Percentiles rank a stretch among this genome's conserved stretches.
These are phyloP conservation scores for Cicer cuneatum DNA, from an alignment of 306 rosid species.

Conservation along the genomic window DNA sequence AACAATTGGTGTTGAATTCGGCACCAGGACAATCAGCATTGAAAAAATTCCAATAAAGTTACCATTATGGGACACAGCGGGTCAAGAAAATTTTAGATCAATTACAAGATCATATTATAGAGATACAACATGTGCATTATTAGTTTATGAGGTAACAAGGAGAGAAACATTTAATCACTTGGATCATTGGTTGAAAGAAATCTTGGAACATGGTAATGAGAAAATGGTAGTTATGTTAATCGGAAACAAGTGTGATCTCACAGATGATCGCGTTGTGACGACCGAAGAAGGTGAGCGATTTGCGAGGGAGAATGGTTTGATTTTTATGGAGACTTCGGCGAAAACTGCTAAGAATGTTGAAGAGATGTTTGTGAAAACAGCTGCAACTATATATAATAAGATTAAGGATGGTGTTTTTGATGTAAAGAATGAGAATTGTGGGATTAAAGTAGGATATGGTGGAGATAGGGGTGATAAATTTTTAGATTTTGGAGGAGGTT, in stretches of 20 bases:
- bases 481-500: conserved; percentile 70
- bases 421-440: conserved; percentile 92
- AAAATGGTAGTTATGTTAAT: conserved; percentile 93
- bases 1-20: conserved; percentile 95
- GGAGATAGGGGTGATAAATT: conserved; percentile 79
- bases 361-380: conserved; percentile 96
- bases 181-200: conserved; percentile 98
- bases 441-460: conserved; percentile 90
- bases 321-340: conserved; percentile 97
- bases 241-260: conserved; percentile 92
- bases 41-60: conserved; percentile 86
- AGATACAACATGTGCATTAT: conserved; percentile 96
- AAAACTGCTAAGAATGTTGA: conserved; percentile 91
- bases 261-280: conserved; percentile 90
- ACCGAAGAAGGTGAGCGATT: conserved; percentile 97
- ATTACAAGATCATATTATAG: conserved; percentile 91
- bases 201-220: conserved; percentile 90
- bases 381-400: conserved; percentile 85
- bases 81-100: conserved; percentile 95
- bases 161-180: conserved; percentile 95
- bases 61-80: conserved; percentile 99
- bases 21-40: conserved; percentile 89
- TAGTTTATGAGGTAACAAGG: conserved; percentile 96
- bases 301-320: conserved; percentile 91
- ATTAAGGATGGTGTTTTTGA: conserved; percentile 90